Base-by-base conservation (phyloP, 768 basidiomycete genomes). In the Lyophyllum decastes region DNA sequence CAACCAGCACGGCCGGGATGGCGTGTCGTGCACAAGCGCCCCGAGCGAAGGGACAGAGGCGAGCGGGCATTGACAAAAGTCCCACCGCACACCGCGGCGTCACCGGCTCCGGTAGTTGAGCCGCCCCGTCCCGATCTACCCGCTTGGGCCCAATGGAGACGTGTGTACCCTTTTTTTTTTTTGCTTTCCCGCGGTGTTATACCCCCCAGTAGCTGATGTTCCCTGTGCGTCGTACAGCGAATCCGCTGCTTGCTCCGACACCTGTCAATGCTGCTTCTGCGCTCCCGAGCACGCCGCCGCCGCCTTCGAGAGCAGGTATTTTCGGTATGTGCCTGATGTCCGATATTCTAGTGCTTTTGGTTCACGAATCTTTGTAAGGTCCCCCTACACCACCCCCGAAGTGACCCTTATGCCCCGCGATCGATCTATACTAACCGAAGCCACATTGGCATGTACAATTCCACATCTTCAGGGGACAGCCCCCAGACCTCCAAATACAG, bases 11-110 rank as follows among this genome's bases (percentile, higher is more conserved):
- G 82, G 24, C 87, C 90, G 0, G 90, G 81, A 0, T 93, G 92
- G 90, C 83, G 89, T 45, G 82, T 82, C 4, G 87, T 92, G 0
- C 78, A 85, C 63, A 90, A 87, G 67, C 80, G 84, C 11, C 79
- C 82, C 0, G 80, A 82, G 51, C 79, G 85, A 49, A 82, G 81
- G 30, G 49, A 51, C 1, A 19, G 58, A 38, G 21, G 72, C 12
- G 70, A 72, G 16, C 35, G 35, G 30, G 81, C 79, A 64, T 65
- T 72, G 19, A 78, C 73, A 7, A 69, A 11, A 16, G 35, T 5
- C 6, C 33, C 35, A 16, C 35, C 35, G 16, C 35, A 38, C 6
- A 4, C 35, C 16, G 71, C 78, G 0, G 66, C 75, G 4, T 68
- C 76, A 14, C 77, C 74, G n/a, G 77, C 77, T 0, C 75, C 79